Percentiles rank a stretch among this genome's conserved stretches.
Conservation (phyloP, 192 early-diverging fungal genomes). For the Backusella mclennaniae region DNA sequence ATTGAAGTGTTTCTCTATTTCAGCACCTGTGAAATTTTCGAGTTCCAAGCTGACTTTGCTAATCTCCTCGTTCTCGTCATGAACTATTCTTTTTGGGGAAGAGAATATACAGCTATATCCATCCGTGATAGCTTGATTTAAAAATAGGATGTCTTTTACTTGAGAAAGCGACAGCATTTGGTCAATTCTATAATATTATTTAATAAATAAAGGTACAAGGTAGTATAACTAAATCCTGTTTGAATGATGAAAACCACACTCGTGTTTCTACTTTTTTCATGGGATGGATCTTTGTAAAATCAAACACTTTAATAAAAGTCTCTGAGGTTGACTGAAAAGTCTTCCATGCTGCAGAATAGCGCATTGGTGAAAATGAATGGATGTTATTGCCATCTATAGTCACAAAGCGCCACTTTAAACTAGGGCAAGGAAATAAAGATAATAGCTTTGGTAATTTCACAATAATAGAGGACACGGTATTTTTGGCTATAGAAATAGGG, state of each 20-base stretch:
- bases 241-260: neutral
- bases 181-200: neutral
- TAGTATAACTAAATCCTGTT: neutral
- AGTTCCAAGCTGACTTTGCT: neutral
- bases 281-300: neutral
- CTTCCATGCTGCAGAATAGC: neutral
- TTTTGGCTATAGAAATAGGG: neutral
- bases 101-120: neutral
- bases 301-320: neutral
- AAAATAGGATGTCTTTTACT: neutral
- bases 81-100: too few species aligned
- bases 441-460: neutral
- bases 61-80: too few species aligned
- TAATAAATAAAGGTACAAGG: too few species aligned
- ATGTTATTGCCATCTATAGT: neutral
- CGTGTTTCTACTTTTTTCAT: neutral
- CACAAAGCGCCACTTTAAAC: neutral
- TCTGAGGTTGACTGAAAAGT: neutral
- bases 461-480: neutral
- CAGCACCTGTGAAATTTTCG: neutral
- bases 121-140: neutral
- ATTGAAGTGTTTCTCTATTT: neutral
- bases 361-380: neutral
- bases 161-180: neutral
- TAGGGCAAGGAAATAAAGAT: neutral